Evolutionary conservation across 2,329 filamentous ascomycete species (phyloP), one percentile per base, ranked within the genome.

Genomic region (Colletotrichum limetticola): DNA sequence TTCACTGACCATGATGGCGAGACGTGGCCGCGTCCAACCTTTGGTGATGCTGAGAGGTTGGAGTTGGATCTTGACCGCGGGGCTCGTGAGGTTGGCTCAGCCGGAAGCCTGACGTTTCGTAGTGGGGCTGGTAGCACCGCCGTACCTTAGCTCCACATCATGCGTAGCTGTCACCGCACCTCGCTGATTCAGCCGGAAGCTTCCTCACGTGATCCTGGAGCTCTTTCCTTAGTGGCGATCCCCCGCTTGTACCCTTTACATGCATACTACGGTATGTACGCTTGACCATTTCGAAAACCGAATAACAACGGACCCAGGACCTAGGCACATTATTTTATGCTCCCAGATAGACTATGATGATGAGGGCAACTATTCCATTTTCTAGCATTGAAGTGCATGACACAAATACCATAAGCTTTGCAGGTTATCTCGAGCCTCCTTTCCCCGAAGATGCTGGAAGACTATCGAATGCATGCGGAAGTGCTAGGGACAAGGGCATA

Each of bases 91-190:
- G 68, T 68, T 74, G 73, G 77, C 76, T 76, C 73, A 78, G 78
- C 77, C 80, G 76, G 77, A 75, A 73, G 74, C 75, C 76, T 81
- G 81, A 82, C 79, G 80, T 82, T 78, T 79, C 74, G 66, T 69
- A 74, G 76, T 77, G 80, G 81, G 80, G 80, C 76, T 60, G 66
- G 22, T 58, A 74, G 72, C 69, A 74, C 62, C 68, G 66, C 72
- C 68, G 66, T 57, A 73, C 32, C 42, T 49, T 22, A 68, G 66
- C 66, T 70, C 60, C 70, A 65, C 61, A 56, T 64, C 30, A 16
- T 37, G 57, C 59, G 14, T 62, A 70, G 66, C 66, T 72, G 55
- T 72, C 60, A 70, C 46, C 55, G 66, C 28, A 37, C 8, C 16
- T 37, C 46, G 70, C 60, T 72, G 70, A 72, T 26, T 72, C 70